Conservation (phyloP, 1,139 yeast genomes). For the Kluyveromyces sp. region DNA sequence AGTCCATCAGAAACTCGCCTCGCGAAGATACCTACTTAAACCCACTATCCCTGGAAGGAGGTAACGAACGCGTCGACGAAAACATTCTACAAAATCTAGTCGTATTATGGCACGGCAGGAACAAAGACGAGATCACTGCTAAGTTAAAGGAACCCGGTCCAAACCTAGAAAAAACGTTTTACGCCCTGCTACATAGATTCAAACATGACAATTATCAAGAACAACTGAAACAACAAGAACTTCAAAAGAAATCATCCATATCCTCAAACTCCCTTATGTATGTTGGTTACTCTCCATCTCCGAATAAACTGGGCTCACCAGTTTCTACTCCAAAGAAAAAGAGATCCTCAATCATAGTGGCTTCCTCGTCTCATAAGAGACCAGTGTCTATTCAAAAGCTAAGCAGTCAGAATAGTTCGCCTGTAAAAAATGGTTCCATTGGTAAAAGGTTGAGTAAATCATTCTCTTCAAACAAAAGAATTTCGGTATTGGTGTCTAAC, state of each 20-base stretch:
- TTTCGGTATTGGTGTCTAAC: conserved; percentile 12
- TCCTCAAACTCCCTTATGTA: conserved; percentile 6
- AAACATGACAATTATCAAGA: conserved; percentile 33
- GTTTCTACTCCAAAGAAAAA: conserved; percentile 34
- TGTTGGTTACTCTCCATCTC: conserved; percentile 4
- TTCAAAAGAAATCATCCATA: conserved; percentile 21
- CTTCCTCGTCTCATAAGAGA: conserved; percentile 46
- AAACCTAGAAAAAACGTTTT: conserved; percentile 69
- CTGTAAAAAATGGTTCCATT: conserved; percentile 10
- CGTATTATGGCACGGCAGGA: conserved; percentile 68
- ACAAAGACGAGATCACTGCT: conserved; percentile 46
- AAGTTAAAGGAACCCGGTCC: conserved; percentile 50
- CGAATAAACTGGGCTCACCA: conserved; percentile 5
- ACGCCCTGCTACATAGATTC: conserved; percentile 47
- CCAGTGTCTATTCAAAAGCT: conserved; percentile 47
- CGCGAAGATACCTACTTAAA: conserved; percentile 55
- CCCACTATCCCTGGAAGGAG: conserved; percentile 39
- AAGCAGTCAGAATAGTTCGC: conserved; percentile 16
- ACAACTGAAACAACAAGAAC: conserved; percentile 17
- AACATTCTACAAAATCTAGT: conserved; percentile 61
- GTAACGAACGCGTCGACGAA: conserved; percentile 38
- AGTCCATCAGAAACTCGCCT: conserved; percentile 46
- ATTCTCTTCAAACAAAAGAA: conserved; percentile 19
- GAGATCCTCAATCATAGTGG: conserved; percentile 46
- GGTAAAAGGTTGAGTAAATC: conserved; percentile 19